phyloP scores from a whole-genome alignment of 306 rosid genomes.

The Malus fusca region DNA sequence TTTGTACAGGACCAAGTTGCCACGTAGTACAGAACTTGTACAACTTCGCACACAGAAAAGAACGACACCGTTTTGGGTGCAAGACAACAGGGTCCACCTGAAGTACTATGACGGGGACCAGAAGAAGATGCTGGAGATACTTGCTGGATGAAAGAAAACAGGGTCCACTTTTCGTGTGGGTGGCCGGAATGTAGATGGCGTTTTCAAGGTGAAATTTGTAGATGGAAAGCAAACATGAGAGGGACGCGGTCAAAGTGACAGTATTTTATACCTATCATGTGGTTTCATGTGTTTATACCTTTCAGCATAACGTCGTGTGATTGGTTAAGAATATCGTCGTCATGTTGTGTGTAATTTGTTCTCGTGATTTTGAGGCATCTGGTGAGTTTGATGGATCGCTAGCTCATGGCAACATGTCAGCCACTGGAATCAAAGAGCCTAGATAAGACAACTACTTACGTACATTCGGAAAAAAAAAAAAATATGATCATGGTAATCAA shows the following conservation, averaged over 20 bases:
- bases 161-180: slow-evolving; percentile 75
- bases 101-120: slow-evolving; percentile 77
- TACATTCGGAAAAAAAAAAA: not conserved
- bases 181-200: slow-evolving; percentile 76
- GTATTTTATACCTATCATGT: too few relatives aligned
- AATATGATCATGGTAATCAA: not conserved
- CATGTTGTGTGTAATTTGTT: not conserved
- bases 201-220: slow-evolving; percentile 35
- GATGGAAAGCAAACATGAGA: too few relatives aligned
- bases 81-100: too few relatives aligned
- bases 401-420: slow-evolving; percentile 2
- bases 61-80: too few relatives aligned
- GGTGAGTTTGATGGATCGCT: not conserved
- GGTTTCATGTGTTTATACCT: too few relatives aligned
- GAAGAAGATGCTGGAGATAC: slow-evolving; percentile 68
- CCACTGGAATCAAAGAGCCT: not conserved
- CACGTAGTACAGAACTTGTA: too few relatives aligned
- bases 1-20: too few relatives aligned
- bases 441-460: not conserved
- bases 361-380: not conserved
- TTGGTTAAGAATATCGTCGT: not conserved
- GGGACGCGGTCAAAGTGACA: too few relatives aligned
- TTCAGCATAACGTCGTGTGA: not conserved
- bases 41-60: too few relatives aligned
- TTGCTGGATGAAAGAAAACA: slow-evolving; percentile 55